Base-by-base conservation (phyloP, 768 basidiomycete genomes). In the Mycena filopes region DNA sequence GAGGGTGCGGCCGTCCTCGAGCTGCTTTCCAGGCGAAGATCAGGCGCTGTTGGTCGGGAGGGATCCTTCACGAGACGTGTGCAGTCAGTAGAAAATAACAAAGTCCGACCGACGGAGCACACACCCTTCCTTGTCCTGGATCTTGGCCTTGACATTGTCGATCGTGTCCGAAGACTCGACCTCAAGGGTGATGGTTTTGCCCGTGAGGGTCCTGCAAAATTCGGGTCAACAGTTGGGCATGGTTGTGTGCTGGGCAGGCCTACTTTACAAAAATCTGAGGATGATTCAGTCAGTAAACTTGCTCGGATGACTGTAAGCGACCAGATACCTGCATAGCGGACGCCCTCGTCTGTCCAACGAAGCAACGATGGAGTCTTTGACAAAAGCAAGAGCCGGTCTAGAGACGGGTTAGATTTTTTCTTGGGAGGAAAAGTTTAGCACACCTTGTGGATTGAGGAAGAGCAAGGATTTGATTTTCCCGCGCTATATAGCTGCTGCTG, bases 21-120 rank as follows among this genome's bases (percentile, higher is more conserved):
- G 92, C 81, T 98, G 97, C 84, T 99, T 98, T 72, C 97, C 97
- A n/a, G 57, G 97, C 97, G 78, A 99, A 99, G 85, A 99, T 98
- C 81, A 99, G 80, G 72, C 97, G 95, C 80, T 98, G 96, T 81
- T 96, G 95, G 82, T 97, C 95, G 70, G 92, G 93, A 60, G 94
- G 93, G 57, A 95, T 95, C 26, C 93, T 94, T 69, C 11, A 53
- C 36, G 9, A 33, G 26, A 41, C n/a, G n/a, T n/a, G n/a, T n/a
- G n/a, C 28, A 21, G 33, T 73, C 20, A 75, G 46, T 23, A 53
- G 23, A 50, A 55, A 2, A 15, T 7, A 23, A 55, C 45, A 42
- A 36, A 51, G 26, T 21, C n/a, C n/a, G n/a, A 61, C 11, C 36
- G 36, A 36, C 36, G 36, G 11, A 60, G 49, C 47, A 79, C 89